Conservation (phyloP, 306 rosid genomes). For the Crotalaria pallida region DNA sequence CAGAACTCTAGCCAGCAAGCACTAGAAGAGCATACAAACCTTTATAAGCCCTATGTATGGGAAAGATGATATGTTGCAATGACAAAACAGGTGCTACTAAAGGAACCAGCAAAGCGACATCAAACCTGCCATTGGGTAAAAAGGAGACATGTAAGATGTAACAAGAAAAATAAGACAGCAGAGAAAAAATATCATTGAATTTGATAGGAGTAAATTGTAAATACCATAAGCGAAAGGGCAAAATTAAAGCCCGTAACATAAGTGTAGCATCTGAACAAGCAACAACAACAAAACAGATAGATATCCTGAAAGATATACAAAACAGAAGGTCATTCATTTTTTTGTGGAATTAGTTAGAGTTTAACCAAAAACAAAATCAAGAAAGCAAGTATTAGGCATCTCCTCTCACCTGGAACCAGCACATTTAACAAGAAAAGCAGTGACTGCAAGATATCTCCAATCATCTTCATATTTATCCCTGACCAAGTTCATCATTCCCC, state of each 20-base stretch:
- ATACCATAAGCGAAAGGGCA: conserved; percentile 91
- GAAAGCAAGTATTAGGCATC: conserved; percentile 13
- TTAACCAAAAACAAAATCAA: conserved; percentile 10
- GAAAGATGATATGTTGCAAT: conserved; percentile 68
- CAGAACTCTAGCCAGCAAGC: not conserved
- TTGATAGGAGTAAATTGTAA: conserved; percentile 3
- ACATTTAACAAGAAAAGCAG: conserved; percentile 81
- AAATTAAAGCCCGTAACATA: conserved; percentile 64
- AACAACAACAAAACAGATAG: conserved; percentile 79
- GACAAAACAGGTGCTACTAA: conserved; percentile 78
- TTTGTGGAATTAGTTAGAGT: not conserved
- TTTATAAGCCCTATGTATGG: conserved; percentile 35
- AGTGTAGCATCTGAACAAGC: conserved; percentile 96
- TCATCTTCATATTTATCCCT: conserved; percentile 76
- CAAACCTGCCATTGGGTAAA: conserved; percentile 59
- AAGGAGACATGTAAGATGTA: not conserved
- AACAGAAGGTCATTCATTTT: not conserved
- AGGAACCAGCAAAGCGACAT: conserved; percentile 68
- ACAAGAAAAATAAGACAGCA: not conserved
- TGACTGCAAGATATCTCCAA: conserved; percentile 95
- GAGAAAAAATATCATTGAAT: not conserved
- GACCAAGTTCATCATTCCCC: conserved; percentile 31
- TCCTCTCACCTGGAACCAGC: conserved; percentile 65
- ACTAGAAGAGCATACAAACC: conserved; percentile 44
- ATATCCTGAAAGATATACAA: conserved; percentile 56